phyloP scores from a whole-genome alignment of 148 eudicot genomes.

The Simmondsia chinensis region DNA sequence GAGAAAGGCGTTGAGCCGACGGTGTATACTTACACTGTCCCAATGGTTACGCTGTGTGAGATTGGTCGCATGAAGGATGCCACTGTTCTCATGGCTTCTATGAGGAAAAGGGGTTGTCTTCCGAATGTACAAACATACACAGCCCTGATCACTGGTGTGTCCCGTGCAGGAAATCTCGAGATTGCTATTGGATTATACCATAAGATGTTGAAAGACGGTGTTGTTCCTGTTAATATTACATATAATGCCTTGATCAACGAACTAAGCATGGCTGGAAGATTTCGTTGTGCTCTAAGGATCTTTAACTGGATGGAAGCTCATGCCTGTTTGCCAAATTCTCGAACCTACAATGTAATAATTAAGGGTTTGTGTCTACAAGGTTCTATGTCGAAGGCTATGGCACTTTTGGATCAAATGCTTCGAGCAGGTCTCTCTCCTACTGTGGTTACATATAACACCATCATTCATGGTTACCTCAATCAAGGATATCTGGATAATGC shows the following conservation, averaged over 20 bases:
- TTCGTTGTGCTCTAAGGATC: slow-evolving; percentile 33
- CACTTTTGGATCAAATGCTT: slow-evolving; percentile 44
- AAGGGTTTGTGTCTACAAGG: slow-evolving; percentile 40
- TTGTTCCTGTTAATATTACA: slow-evolving; percentile 40
- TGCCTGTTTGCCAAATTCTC: slow-evolving; percentile 29
- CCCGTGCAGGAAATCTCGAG: slow-evolving; percentile 31
- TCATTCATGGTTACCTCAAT: slow-evolving; percentile 44
- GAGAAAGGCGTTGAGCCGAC: slow-evolving; percentile 52
- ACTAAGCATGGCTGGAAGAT: slow-evolving; percentile 29
- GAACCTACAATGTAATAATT: slow-evolving; percentile 57
- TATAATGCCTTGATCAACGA: slow-evolving; percentile 56
- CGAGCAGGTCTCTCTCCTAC: slow-evolving; percentile 40
- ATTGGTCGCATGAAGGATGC: slow-evolving; percentile 44
- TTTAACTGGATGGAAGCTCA: slow-evolving; percentile 50
- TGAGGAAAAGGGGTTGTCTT: slow-evolving; percentile 40
- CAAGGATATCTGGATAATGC: slow-evolving; percentile 38
- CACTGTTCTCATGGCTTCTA: slow-evolving; percentile 33
- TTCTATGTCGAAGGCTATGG: slow-evolving; percentile 49
- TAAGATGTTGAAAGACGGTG: slow-evolving; percentile 48
- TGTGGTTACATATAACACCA: slow-evolving; percentile 53
- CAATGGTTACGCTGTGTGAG: slow-evolving; percentile 43
- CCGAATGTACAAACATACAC: slow-evolving; percentile 74
- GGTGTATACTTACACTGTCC: slow-evolving; percentile 54
- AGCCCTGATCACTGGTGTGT: slow-evolving; percentile 67
- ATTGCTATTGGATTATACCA: slow-evolving; percentile 62